Percentiles rank a stretch among this genome's conserved stretches.
These are phyloP conservation scores for Phialophora expanda DNA, from an alignment of 2,329 filamentous ascomycete species.

Conservation along the genomic window DNA sequence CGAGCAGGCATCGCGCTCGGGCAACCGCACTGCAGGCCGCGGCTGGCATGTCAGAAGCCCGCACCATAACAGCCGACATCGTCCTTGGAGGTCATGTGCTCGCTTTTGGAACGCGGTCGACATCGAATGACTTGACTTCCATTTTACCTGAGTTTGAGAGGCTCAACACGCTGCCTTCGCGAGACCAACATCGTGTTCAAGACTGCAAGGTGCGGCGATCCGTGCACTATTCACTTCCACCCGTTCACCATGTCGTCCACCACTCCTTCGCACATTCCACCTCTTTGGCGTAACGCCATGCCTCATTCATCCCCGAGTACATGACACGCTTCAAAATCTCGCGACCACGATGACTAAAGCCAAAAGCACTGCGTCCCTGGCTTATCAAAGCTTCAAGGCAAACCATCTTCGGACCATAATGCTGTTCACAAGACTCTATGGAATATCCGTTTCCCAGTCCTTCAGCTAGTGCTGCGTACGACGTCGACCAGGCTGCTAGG, in stretches of 20 bases:
- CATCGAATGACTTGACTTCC: neutral
- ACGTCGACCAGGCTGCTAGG: neutral
- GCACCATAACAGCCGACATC: neutral
- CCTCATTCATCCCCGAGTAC: neutral
- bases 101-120: neutral
- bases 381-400: neutral
- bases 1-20: conserved; percentile 4
- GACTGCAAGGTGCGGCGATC: neutral
- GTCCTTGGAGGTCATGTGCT: conserved; percentile 3
- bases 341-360: neutral
- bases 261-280: neutral
- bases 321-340: neutral
- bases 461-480: neutral
- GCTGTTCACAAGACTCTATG: neutral
- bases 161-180: neutral
- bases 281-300: neutral
- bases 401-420: neutral
- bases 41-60: conserved; percentile 14
- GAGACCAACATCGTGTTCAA: neutral
- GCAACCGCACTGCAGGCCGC: neutral
- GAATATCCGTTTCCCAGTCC: neutral
- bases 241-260: neutral
- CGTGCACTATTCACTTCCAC: neutral
- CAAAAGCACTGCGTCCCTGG: neutral
- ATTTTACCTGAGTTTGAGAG: neutral